Evolutionary conservation across 768 basidiomycete genomes (phyloP).

Genomic region (Boletus sp.): DNA sequence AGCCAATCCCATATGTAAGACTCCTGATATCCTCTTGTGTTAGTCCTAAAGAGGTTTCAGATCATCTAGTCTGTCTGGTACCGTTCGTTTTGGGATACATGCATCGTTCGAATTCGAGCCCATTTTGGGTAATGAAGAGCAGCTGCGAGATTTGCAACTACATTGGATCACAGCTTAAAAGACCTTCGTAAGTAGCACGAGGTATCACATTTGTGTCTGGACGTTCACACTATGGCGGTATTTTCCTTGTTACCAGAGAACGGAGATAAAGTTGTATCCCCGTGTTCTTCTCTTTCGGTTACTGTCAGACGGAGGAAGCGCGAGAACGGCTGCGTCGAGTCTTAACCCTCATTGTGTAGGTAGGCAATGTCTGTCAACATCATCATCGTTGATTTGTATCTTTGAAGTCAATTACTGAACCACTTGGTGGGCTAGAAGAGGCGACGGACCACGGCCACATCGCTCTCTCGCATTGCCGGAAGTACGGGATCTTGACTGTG

Average conservation of each 20-base stretch:
- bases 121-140: not conserved
- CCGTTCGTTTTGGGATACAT: not conserved
- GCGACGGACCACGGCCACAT: not conserved
- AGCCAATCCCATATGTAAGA: not conserved
- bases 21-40: too few relatives aligned
- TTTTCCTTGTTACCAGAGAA: not conserved
- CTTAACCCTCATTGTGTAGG: not conserved
- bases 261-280: not conserved
- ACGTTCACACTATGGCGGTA: not conserved
- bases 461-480: not conserved
- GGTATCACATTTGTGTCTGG: too few relatives aligned
- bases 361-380: not conserved
- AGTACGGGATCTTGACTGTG: not conserved
- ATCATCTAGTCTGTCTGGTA: not conserved
- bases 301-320: not conserved
- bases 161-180: not conserved
- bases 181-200: not conserved
- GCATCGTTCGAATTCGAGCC: not conserved
- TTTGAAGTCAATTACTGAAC: not conserved
- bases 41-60: not conserved
- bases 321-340: not conserved
- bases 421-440: not conserved
- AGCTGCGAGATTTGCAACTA: not conserved
- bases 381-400: too few relatives aligned
- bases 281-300: conserved; percentile 1